Evolutionary conservation across 2,329 filamentous ascomycete species (phyloP).

Genomic region (Lasiodiplodia theobromae): DNA sequence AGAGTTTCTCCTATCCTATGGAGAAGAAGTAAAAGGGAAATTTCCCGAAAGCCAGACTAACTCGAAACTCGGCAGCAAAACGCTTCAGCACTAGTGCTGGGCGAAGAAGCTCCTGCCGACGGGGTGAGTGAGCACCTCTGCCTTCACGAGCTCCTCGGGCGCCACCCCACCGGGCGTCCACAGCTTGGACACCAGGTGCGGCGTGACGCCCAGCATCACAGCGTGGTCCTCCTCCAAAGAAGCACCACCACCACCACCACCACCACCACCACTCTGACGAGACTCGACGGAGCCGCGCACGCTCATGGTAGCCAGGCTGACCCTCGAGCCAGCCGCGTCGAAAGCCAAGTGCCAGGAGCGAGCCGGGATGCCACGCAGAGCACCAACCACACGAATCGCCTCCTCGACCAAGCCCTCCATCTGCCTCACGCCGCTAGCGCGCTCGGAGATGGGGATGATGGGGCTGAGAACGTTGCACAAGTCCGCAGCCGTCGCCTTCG

Average conservation of each 20-base stretch:
- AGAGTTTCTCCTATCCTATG: background rate
- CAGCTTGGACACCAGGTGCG: slow-evolving; percentile 19
- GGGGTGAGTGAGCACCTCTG: slow-evolving; percentile 3
- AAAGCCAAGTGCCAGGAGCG: background rate
- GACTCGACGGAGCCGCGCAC: background rate
- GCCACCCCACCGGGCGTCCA: background rate
- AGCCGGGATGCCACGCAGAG: background rate
- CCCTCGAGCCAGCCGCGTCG: background rate
- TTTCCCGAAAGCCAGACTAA: background rate
- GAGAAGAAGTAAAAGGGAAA: background rate
- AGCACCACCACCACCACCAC: background rate
- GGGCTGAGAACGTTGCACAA: background rate
- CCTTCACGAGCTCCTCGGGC: slow-evolving; percentile 11
- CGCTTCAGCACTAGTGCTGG: slow-evolving; percentile 2
- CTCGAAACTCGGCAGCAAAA: background rate
- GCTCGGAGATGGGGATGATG: slow-evolving; percentile 4
- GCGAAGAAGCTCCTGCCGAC: slow-evolving; percentile 7
- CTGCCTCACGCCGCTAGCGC: background rate
- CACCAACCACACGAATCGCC: background rate
- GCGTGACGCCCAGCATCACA: slow-evolving; percentile 13
- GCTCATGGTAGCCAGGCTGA: background rate
- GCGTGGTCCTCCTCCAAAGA: background rate
- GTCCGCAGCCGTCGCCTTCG: background rate
- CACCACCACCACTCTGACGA: background rate
- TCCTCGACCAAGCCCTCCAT: background rate